Percentiles rank a stretch among this genome's conserved stretches.
phyloP scores from a whole-genome alignment of 768 basidiomycete species.

The Russula compacta region DNA sequence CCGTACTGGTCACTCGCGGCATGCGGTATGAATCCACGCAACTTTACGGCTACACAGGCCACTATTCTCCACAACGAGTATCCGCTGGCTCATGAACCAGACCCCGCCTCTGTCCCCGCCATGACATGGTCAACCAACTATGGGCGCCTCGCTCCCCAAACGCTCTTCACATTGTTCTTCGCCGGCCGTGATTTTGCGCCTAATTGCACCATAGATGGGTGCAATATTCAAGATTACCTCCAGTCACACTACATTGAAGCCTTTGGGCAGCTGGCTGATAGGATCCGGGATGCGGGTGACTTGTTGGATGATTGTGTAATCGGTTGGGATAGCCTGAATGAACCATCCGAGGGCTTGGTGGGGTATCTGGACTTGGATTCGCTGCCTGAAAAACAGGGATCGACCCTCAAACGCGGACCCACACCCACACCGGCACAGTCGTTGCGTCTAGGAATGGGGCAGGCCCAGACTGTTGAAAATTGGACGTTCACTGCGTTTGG shows the following conservation, averaged over 20 bases:
- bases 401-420: conserved; percentile 77
- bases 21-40: conserved; percentile 80
- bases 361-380: conserved; percentile 58
- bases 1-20: conserved; percentile 90
- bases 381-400: conserved; percentile 58
- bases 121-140: conserved; percentile 99
- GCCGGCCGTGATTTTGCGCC: conserved; percentile 87
- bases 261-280: conserved; percentile 65
- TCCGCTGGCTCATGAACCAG: conserved; percentile 47
- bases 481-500: conserved; percentile 78
- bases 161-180: conserved; percentile 92
- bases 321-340: conserved; percentile 96
- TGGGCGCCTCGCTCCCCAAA: conserved; percentile 77
- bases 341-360: conserved; percentile 81
- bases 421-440: conserved; percentile 80
- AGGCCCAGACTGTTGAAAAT: conserved; percentile 69
- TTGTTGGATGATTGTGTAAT: conserved; percentile 82
- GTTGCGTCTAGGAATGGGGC: conserved; percentile 82
- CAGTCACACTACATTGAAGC: conserved; percentile 71
- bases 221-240: conserved; percentile 86
- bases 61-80: conserved; percentile 89
- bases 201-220: conserved; percentile 80
- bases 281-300: conserved; percentile 63
- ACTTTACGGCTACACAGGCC: conserved; percentile 77
- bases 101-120: conserved; percentile 70